These are phyloP conservation scores for Malus orientalis DNA, from an alignment of 306 rosid genomes.

Conservation along the genomic window DNA sequence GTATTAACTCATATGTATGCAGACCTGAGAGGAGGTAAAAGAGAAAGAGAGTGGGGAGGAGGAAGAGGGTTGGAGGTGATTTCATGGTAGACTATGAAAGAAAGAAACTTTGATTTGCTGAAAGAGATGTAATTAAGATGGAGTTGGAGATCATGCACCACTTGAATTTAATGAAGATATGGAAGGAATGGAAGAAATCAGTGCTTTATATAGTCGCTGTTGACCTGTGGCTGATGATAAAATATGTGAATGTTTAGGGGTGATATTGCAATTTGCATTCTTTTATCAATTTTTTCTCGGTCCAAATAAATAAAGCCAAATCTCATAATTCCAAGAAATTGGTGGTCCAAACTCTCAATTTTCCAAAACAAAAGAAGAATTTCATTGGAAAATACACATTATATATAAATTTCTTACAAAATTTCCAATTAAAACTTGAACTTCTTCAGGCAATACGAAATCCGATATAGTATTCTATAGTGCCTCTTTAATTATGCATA, in stretches of 20 bases:
- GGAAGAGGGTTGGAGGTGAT: conserved; percentile 3
- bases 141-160: background rate
- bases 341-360: background rate
- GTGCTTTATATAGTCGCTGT: background rate
- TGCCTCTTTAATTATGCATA: too few species aligned
- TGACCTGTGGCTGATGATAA: background rate
- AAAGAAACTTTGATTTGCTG: background rate
- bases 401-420: too few species aligned
- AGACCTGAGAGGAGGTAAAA: background rate
- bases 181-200: background rate
- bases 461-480: too few species aligned
- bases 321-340: background rate
- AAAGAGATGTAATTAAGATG: too few species aligned
- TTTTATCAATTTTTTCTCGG: background rate
- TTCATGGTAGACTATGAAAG: background rate
- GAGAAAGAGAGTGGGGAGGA: conserved; percentile 11
- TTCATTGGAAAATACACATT: background rate
- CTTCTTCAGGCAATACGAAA: too few species aligned
- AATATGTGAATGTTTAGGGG: background rate
- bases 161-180: background rate
- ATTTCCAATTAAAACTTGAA: too few species aligned
- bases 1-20: background rate
- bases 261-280: background rate
- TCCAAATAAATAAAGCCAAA: background rate
- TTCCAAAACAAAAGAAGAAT: background rate